These are phyloP conservation scores for Lumnitzera littorea DNA, from an alignment of 345 rosid genomes.

Conservation along the genomic window DNA sequence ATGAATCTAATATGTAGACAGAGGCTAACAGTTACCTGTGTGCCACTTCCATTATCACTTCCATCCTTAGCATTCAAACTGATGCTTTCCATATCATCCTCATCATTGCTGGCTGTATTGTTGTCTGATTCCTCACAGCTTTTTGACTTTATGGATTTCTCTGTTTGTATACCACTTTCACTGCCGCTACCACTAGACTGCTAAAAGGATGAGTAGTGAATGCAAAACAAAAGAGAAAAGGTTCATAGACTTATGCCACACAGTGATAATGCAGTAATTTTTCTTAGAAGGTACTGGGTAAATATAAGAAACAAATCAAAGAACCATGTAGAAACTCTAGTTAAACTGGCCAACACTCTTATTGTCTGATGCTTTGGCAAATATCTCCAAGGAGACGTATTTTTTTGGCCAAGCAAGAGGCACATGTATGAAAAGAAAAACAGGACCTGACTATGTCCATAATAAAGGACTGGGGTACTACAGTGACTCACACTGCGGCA, in stretches of 20 bases:
- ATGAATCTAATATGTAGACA: background rate
- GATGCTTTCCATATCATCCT: slow-evolving; percentile 19
- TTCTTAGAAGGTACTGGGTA: too few relatives aligned
- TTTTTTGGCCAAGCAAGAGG: too few relatives aligned
- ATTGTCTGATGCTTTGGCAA: background rate
- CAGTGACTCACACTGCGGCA: slow-evolving; percentile 43
- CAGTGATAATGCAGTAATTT: background rate
- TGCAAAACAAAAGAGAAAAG: slow-evolving; percentile 10
- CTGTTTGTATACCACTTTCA: slow-evolving; percentile 22
- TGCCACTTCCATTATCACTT: slow-evolving; percentile 31
- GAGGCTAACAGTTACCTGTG: slow-evolving; percentile 12
- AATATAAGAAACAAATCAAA: too few relatives aligned
- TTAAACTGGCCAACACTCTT: slow-evolving; percentile 1
- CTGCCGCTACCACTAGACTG: slow-evolving; percentile 30
- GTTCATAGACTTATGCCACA: background rate
- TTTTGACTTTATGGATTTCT: slow-evolving; percentile 16
- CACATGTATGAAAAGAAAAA: too few relatives aligned
- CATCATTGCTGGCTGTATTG: slow-evolving; percentile 25
- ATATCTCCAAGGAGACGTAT: background rate
- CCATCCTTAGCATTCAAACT: slow-evolving; percentile 20
- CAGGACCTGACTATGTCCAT: background rate
- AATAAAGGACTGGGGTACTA: slow-evolving; percentile 4
- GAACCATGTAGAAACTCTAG: too few relatives aligned
- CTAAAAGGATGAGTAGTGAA: slow-evolving; percentile 14
- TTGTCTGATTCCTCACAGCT: slow-evolving; percentile 18